Base-by-base conservation (phyloP, 2,329 filamentous ascomycete species). In the Daldinia sp. region DNA sequence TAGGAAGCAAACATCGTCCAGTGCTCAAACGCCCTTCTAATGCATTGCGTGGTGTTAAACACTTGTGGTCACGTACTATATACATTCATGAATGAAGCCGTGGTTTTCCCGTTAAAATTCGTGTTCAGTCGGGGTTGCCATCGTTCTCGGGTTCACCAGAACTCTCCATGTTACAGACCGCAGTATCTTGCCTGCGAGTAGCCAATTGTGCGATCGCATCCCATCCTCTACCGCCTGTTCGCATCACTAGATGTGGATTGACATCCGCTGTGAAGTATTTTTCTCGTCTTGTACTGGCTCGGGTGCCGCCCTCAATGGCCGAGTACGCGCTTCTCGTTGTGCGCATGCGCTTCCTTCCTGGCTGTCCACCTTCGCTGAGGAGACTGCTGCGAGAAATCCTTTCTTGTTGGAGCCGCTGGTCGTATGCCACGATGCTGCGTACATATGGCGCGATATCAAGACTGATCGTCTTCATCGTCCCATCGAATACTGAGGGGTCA, bases 361-460 rank as follows among this genome's bases (percentile, higher is more conserved):
- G 75, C 44, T 76, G 78, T 13, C 85, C 86, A 5, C 87, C 87
- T 69, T 90, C 87, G 59, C 87, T 88, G 12, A 92, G 80, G 0
- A 93, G 78, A 60, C 84, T 88, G 71, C 88, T 89, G 9, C 92
- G 79, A 18, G 86, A 85, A 6, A 87, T 78, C 10, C 93, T 87
- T 70, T 93, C 88, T 68, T 88, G 83, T 74, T 93, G 91, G 1
- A 96, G 85, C 0, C 84, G 85, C 20, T 89, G 82, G 73, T 98
- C 95, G 76, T 91, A 92, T 0, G 89, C 85, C 1, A 95, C 89
- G 67, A 99, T 98, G 41, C 87, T 86, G 10, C 97, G 92, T n/a
- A 98, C 88, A 78, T 93, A 98, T 0, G 97, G 96, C 0, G 94
- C 94, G 1, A 98, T 84, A 70, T 99, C 96, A 12, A 90, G 82